Evolutionary conservation across 2,329 filamentous ascomycete species (phyloP).

Genomic region (Aspergillus sp.): DNA sequence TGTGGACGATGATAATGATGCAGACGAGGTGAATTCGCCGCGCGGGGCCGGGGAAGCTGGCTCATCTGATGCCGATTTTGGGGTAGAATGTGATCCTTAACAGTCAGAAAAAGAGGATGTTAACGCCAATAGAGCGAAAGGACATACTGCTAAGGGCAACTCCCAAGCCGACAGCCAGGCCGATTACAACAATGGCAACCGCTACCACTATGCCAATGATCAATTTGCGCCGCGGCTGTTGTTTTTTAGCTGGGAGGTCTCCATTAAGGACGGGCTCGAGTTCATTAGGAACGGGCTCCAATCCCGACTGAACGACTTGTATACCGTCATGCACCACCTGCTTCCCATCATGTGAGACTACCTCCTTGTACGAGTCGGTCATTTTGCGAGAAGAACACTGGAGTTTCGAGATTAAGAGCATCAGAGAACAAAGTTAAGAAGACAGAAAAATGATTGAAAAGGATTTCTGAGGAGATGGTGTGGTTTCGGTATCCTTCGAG

Average conservation of each 20-base stretch:
- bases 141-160: conserved; percentile 1
- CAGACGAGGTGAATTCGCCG: background rate
- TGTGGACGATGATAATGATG: background rate
- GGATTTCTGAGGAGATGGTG: too few species aligned
- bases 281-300: background rate
- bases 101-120: background rate
- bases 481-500: too few species aligned
- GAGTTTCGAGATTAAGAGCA: too few species aligned
- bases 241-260: background rate
- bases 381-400: too few species aligned
- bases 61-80: conserved; percentile 14
- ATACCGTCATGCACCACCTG: too few species aligned
- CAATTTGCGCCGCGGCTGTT: background rate
- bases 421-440: too few species aligned
- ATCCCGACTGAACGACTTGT: background rate
- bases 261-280: background rate
- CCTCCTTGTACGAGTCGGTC: too few species aligned
- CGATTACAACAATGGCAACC: background rate
- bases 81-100: background rate
- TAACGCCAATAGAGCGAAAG: background rate
- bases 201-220: background rate
- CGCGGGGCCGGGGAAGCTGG: background rate
- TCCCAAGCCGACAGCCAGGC: background rate
- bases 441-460: too few species aligned
- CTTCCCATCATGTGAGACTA: too few species aligned